Conservation (phyloP, 441 rosid species). For the Pelargonium fulgidum region DNA sequence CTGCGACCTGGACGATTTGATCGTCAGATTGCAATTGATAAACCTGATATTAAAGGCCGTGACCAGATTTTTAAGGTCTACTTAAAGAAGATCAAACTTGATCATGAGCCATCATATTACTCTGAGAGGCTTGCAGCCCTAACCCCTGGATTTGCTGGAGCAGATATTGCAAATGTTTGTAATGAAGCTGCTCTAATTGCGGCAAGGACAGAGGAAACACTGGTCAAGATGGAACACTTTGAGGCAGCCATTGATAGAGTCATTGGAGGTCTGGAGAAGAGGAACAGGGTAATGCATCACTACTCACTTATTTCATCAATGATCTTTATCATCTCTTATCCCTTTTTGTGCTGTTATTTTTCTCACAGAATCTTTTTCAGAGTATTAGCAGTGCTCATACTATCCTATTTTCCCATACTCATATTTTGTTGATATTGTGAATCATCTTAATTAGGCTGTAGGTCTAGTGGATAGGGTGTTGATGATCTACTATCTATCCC, state of each 20-base stretch:
- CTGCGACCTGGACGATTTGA: constrained; percentile 71
- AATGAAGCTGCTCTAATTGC: constrained; percentile 75
- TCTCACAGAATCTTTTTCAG: not conserved
- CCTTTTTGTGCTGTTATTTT: not conserved
- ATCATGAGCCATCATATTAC: constrained; percentile 49
- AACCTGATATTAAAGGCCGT: constrained; percentile 72
- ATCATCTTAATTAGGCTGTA: not conserved
- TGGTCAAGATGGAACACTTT: constrained; percentile 58
- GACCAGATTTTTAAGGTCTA: constrained; percentile 65
- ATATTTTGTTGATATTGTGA: not conserved
- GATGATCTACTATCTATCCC: too few relatives aligned
- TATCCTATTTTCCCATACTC: not conserved
- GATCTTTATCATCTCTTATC: not conserved
- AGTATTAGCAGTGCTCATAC: not conserved
- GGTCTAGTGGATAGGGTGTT: too few relatives aligned
- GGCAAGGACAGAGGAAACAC: constrained; percentile 41
- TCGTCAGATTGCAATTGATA: constrained; percentile 63
- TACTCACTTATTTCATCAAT: not conserved
- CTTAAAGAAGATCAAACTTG: constrained; percentile 55
- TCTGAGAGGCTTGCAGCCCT: constrained; percentile 74
- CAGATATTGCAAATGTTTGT: constrained; percentile 70
- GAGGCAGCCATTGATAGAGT: constrained; percentile 71
- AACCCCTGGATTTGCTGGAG: constrained; percentile 78
- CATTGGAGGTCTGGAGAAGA: constrained; percentile 77
- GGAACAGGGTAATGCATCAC: constrained; percentile 39